These are phyloP conservation scores for Rossbeevera mucosa DNA, from an alignment of 768 basidiomycete species.

Conservation along the genomic window DNA sequence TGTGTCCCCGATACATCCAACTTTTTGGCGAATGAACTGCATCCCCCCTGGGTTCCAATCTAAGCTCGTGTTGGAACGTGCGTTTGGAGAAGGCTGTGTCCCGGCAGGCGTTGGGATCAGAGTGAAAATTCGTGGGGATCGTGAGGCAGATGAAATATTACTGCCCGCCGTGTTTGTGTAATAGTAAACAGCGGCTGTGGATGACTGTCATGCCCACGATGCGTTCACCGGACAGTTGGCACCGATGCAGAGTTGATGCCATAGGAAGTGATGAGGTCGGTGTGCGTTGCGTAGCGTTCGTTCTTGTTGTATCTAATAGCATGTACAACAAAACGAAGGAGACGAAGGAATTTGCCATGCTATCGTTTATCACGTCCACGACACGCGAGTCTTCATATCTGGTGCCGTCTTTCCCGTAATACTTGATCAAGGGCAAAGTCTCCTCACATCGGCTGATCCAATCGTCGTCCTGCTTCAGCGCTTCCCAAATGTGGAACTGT, in stretches of 20 bases:
- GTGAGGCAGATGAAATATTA: conserved; percentile 35
- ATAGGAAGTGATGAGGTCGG: too few relatives aligned
- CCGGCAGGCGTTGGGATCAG: conserved; percentile 73
- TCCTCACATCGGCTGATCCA: conserved; percentile 49
- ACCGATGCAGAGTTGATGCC: too few relatives aligned
- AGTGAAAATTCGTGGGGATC: conserved; percentile 52
- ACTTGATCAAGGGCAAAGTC: conserved; percentile 43
- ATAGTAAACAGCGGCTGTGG: neutral
- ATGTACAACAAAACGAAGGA: too few relatives aligned
- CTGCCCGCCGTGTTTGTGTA: conserved; percentile 17
- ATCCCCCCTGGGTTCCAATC: conserved; percentile 69
- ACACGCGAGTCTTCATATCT: conserved; percentile 48
- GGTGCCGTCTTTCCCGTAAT: conserved; percentile 55
- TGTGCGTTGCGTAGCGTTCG: too few relatives aligned
- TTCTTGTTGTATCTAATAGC: too few relatives aligned
- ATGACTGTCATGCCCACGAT: too few relatives aligned
- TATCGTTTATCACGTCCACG: conserved; percentile 47
- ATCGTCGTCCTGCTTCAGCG: conserved; percentile 39
- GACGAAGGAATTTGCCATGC: conserved; percentile 41
- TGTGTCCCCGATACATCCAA: conserved; percentile 68
- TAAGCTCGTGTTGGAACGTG: conserved; percentile 65
- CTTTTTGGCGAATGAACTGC: conserved; percentile 52
- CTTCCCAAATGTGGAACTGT: conserved; percentile 47
- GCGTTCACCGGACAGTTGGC: too few relatives aligned
- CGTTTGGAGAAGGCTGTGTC: conserved; percentile 71